A percentile compares a stretch with the other conserved stretches of the same genome.
phyloP scores from a whole-genome alignment of 1,139 yeast species.

The Kluyveromyces marxianus region DNA sequence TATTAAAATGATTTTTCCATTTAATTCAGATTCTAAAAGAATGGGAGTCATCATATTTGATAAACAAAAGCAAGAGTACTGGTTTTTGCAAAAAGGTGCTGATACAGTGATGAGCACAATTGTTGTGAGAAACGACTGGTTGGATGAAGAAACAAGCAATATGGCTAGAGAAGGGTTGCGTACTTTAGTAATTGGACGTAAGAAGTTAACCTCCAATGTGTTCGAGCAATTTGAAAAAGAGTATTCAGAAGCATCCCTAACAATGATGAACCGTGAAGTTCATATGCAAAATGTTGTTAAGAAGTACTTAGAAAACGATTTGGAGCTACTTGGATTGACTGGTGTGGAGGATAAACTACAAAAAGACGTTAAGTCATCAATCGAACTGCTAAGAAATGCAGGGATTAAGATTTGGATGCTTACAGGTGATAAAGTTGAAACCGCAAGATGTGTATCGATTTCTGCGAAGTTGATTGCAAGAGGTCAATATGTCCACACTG shows the following conservation, averaged over 20 bases:
- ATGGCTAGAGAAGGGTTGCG: constrained; percentile 98
- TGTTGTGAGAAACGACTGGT: constrained; percentile 86
- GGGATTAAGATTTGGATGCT: constrained; percentile 98
- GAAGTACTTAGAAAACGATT: constrained; percentile 68
- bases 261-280: constrained; percentile 73
- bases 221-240: constrained; percentile 58
- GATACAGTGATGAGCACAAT: constrained; percentile 90
- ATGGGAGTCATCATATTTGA: constrained; percentile 88
- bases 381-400: constrained; percentile 88
- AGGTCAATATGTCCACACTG: constrained; percentile 87
- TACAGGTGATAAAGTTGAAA: constrained; percentile 97
- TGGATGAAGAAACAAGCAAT: constrained; percentile 93
- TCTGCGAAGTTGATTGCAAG: constrained; percentile 87
- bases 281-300: constrained; percentile 62
- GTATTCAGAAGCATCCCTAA: constrained; percentile 64
- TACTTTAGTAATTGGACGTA: constrained; percentile 86
- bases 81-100: constrained; percentile 93
- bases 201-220: constrained; percentile 46
- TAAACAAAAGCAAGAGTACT: constrained; percentile 52
- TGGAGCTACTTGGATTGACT: constrained; percentile 84
- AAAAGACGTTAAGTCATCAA: constrained; percentile 80
- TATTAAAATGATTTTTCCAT: constrained; percentile 81
- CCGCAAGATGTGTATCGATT: constrained; percentile 94
- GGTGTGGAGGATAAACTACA: constrained; percentile 97
- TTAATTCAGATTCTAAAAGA: constrained; percentile 89